These are phyloP conservation scores for Gymnopilus dilepis DNA, from an alignment of 768 basidiomycete species.

Conservation along the genomic window DNA sequence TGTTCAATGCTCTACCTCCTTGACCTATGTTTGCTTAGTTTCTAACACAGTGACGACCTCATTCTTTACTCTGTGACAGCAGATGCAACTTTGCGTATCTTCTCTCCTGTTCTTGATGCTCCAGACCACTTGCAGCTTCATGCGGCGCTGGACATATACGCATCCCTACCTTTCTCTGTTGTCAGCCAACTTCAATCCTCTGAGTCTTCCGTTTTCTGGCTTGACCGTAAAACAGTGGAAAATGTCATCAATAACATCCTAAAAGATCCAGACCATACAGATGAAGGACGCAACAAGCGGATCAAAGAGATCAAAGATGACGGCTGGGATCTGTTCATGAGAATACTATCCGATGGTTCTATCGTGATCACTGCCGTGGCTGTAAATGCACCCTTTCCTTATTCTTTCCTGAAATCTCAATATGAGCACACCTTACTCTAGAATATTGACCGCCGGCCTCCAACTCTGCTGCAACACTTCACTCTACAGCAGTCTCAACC, in stretches of 20 bases:
- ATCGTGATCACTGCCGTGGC: constrained; percentile 73
- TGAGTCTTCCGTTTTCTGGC: constrained; percentile 65
- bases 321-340: constrained; percentile 81
- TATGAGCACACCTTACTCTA: constrained; percentile 32
- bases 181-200: constrained; percentile 36
- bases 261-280: constrained; percentile 37
- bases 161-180: constrained; percentile 54
- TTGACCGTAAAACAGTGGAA: constrained; percentile 67
- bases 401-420: neutral
- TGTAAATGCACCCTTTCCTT: constrained; percentile 46
- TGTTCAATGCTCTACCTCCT: constrained; percentile 16
- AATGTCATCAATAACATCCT: constrained; percentile 51
- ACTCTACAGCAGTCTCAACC: constrained; percentile 69
- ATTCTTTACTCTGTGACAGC: constrained; percentile 85
- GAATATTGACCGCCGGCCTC: constrained; percentile 91
- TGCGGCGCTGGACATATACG: constrained; percentile 72
- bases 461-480: constrained; percentile 79
- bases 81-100: constrained; percentile 83
- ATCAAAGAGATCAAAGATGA: constrained; percentile 70
- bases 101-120: constrained; percentile 85
- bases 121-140: constrained; percentile 87
- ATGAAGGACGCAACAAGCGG: constrained; percentile 52
- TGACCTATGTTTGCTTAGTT: neutral
- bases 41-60: constrained; percentile 63
- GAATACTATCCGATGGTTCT: constrained; percentile 76